Base-by-base conservation (phyloP, 2,329 filamentous ascomycete species). In the Alternaria dauci region DNA sequence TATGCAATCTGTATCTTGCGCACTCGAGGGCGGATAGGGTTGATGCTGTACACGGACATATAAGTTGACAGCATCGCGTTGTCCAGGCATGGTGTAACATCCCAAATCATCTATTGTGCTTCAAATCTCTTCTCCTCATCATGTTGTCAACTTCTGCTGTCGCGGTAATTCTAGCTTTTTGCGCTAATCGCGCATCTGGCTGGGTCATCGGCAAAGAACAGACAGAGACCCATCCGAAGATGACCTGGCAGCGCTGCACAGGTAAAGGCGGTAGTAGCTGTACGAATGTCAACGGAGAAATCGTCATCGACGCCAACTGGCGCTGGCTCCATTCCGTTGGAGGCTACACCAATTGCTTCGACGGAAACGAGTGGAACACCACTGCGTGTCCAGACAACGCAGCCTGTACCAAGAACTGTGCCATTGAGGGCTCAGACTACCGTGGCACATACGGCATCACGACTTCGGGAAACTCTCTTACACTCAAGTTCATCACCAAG, bases 401-500 rank as follows among this genome's bases (percentile, higher is more conserved):
- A 5, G 62, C 70, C 7, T 79, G 76, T 64, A 68, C 71, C 2
- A 59, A 64, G 23, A 76, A 76, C 63, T 80, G 78, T 59, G 77
- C 72, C 9, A 68, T 79, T 32, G 79, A 81, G 32, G 79, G 79
- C 58, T 79, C 79, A 43, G 78, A 81, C 66, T 81, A 81, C 70
- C 62, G 69, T 59, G 72, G 71, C 52, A 80, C 78, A 39, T 81
- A 81, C 48, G 79, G 87, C 66, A 83, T 87, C 68, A 83, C 80
- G 42, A 80, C 86, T 50, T 82, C 78, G 67, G 83, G 82, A 66
- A 81, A 81, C 71, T 76, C 82, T 58, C 79, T 88, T 66, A 85
- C 78, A 67, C 78, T 88, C 63, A 84, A 84, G 74, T 87, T 88
- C 68, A 84, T 88, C 63, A 87, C 85, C 62, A 80, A 84, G 68